Conservation (phyloP, 495 filamentous ascomycete species). For the Massariosphaeria phaeospora region DNA sequence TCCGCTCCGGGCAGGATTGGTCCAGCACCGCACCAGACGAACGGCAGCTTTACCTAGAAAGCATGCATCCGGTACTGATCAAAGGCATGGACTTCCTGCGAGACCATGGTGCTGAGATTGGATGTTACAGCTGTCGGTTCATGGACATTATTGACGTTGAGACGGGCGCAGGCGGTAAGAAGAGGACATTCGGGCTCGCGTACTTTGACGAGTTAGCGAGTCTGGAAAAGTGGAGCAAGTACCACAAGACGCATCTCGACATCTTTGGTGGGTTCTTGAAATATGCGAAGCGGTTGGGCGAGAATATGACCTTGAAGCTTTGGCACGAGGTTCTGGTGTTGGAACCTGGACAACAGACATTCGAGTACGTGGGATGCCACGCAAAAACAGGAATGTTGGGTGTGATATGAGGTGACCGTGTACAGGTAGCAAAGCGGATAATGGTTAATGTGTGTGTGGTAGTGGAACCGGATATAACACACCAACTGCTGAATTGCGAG, state of each 20-base stretch:
- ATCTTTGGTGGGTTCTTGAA: slow-evolving; percentile 39
- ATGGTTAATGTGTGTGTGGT: too few relatives aligned
- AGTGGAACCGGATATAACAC: too few relatives aligned
- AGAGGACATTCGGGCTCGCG: slow-evolving; percentile 38
- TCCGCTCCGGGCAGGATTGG: slow-evolving; percentile 41
- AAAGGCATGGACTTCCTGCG: slow-evolving; percentile 38
- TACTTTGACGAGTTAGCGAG: slow-evolving; percentile 39
- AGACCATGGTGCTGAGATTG: slow-evolving; percentile 34
- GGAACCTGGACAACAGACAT: slow-evolving; percentile 37
- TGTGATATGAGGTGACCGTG: too few relatives aligned
- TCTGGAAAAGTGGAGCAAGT: slow-evolving; percentile 39
- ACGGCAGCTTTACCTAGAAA: slow-evolving; percentile 35
- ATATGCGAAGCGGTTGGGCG: slow-evolving; percentile 34
- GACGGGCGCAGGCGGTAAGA: slow-evolving; percentile 20
- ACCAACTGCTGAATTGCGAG: too few relatives aligned
- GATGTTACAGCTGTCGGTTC: slow-evolving; percentile 36
- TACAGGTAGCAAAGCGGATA: too few relatives aligned
- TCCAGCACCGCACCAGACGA: slow-evolving; percentile 30
- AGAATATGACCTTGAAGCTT: slow-evolving; percentile 35
- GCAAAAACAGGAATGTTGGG: slow-evolving; percentile 37
- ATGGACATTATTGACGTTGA: slow-evolving; percentile 34
- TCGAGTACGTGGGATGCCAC: slow-evolving; percentile 43
- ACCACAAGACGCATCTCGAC: slow-evolving; percentile 37
- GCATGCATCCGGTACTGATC: slow-evolving; percentile 36
- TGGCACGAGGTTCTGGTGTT: slow-evolving; percentile 42